Evolutionary conservation across 192 early-diverging fungal species (phyloP).

Genomic region (Umbelopsis isabellina): DNA sequence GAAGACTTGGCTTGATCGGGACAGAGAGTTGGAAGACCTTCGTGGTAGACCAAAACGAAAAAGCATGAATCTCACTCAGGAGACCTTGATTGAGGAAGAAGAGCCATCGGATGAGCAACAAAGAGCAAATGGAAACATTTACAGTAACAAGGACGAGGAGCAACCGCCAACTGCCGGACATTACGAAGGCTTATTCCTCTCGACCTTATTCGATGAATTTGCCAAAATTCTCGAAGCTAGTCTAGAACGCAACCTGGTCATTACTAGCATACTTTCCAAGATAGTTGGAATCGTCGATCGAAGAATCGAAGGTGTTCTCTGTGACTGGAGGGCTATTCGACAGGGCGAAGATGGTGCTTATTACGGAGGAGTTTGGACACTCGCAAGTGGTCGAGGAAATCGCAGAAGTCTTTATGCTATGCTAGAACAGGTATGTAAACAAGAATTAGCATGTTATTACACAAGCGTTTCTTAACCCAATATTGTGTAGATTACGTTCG

Average conservation of each 20-base stretch:
- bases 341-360: conserved; percentile 33
- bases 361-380: conserved; percentile 39
- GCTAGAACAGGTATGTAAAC: conserved; percentile 31
- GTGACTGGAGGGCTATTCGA: conserved; percentile 40
- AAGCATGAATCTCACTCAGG: conserved; percentile 9
- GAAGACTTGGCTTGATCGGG: conserved; percentile 30
- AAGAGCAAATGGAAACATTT: background rate
- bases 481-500: conserved; percentile 32
- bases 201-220: conserved; percentile 51
- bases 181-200: conserved; percentile 60
- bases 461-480: background rate
- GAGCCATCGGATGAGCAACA: background rate
- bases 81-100: conserved; percentile 4
- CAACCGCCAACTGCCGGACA: conserved; percentile 1
- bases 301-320: conserved; percentile 41
- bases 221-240: conserved; percentile 44
- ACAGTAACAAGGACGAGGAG: background rate
- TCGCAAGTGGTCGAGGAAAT: conserved; percentile 23
- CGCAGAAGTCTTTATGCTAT: conserved; percentile 40
- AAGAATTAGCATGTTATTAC: background rate
- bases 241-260: conserved; percentile 61
- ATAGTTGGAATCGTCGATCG: conserved; percentile 54
- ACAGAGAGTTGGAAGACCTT: conserved; percentile 35
- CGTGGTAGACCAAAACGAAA: conserved; percentile 32
- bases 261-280: conserved; percentile 59